Evolutionary conservation across 1,139 yeast genomes (phyloP).

Genomic region (Suhomyces taliae): DNA sequence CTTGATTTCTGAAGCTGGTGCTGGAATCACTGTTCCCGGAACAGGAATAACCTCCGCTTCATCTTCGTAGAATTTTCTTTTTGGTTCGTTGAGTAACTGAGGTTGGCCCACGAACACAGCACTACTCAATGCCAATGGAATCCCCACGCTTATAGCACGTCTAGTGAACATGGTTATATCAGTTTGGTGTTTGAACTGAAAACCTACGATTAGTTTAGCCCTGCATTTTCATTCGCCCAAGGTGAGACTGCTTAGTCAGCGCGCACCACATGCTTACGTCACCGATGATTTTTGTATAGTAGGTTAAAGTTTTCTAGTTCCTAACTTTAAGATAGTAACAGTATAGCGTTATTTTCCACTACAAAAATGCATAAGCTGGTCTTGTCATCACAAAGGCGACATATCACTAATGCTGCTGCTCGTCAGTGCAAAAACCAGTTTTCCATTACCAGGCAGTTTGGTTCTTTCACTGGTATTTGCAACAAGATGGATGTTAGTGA

Average conservation of each 20-base stretch:
- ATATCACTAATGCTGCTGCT: no score
- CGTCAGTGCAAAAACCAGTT: no score
- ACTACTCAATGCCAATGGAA: slow-evolving; percentile 9
- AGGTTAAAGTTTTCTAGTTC: no score
- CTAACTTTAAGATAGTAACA: no score
- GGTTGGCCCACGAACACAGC: slow-evolving; percentile 1
- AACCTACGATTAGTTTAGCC: no score
- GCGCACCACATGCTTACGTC: neutral
- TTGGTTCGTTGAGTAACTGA: slow-evolving; percentile 22
- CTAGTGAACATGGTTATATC: slow-evolving; percentile 12
- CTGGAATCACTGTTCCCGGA: slow-evolving; percentile 57
- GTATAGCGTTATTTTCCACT: no score
- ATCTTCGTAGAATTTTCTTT: slow-evolving; percentile 62
- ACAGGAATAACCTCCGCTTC: slow-evolving; percentile 50
- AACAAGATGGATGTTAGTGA: slow-evolving; percentile 9
- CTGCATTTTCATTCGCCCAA: slow-evolving; percentile 11
- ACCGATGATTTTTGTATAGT: neutral
- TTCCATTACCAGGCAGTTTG: no score
- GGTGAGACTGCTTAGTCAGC: slow-evolving; percentile 1
- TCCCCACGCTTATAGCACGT: slow-evolving; percentile 12
- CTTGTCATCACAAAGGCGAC: no score
- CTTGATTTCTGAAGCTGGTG: slow-evolving; percentile 47
- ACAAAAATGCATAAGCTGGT: no score
- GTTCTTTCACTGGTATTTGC: neutral
- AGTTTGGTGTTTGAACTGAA: neutral